phyloP scores from a whole-genome alignment of 768 basidiomycete genomes.

The Termitomyces sp. region DNA sequence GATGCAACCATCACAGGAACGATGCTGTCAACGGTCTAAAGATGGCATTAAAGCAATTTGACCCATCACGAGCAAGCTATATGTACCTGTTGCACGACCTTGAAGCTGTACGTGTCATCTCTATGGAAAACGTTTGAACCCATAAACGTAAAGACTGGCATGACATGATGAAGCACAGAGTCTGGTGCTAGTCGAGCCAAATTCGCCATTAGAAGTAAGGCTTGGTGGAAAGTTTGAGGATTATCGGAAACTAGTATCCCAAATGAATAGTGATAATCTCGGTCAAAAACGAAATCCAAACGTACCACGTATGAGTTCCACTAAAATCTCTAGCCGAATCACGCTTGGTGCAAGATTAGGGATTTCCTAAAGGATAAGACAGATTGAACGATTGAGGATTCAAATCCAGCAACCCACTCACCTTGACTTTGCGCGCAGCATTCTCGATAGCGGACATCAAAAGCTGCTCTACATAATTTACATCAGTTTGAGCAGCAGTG shows the following conservation, averaged over 20 bases:
- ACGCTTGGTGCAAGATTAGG: slow-evolving; percentile 51
- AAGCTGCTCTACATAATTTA: slow-evolving; percentile 78
- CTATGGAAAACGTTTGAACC: slow-evolving; percentile 97
- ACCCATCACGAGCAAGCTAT: slow-evolving; percentile 2
- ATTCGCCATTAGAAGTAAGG: slow-evolving; percentile 81
- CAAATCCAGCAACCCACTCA: slow-evolving; percentile 23
- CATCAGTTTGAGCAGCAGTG: slow-evolving; percentile 55
- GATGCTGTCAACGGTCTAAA: slow-evolving; percentile 86
- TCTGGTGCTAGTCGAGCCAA: slow-evolving; percentile 84
- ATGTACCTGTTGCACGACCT: slow-evolving; percentile 85
- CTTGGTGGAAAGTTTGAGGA: slow-evolving; percentile 94
- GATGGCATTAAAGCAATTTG: background rate
- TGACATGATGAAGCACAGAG: slow-evolving; percentile 88
- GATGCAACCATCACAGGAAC: slow-evolving; percentile 91
- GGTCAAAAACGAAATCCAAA: background rate
- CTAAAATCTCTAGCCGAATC: slow-evolving; percentile 79
- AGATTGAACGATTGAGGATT: background rate
- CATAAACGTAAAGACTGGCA: slow-evolving; percentile 99
- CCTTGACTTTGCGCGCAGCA: slow-evolving; percentile 53
- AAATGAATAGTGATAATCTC: slow-evolving; percentile 1
- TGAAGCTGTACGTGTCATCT: slow-evolving; percentile 94
- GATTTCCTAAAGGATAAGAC: slow-evolving; percentile 37
- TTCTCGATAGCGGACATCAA: slow-evolving; percentile 79
- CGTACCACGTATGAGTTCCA: slow-evolving; percentile 81
- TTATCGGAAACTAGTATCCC: slow-evolving; percentile 68